A percentile compares a stretch with the other conserved stretches of the same genome.
Conservation (phyloP, 352 stramenopile genomes). For the Pythium utonaiense region DNA sequence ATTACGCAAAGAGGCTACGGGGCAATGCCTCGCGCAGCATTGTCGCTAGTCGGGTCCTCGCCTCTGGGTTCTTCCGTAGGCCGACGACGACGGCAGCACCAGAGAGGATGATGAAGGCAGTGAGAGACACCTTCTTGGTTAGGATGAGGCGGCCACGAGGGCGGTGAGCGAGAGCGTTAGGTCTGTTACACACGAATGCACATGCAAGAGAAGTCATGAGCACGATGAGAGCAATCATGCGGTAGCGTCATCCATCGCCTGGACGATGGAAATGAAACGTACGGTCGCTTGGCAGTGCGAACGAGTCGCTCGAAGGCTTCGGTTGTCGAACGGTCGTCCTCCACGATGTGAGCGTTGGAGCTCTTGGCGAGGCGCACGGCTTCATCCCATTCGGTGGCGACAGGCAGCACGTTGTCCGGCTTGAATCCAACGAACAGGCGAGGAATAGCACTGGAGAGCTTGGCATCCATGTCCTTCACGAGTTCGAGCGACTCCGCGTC, state of each 20-base stretch:
- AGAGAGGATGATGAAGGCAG: background rate
- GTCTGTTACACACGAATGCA: background rate
- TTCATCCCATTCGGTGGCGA: constrained; percentile 15
- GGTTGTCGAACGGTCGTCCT: constrained; percentile 28
- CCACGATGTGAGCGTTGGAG: constrained; percentile 9
- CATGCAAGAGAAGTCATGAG: background rate
- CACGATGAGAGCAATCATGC: background rate
- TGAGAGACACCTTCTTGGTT: constrained; percentile 1
- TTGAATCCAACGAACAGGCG: constrained; percentile 62
- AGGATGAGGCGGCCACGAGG: background rate
- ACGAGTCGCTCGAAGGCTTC: constrained; percentile 33
- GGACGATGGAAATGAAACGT: constrained; percentile 9
- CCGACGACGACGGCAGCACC: constrained; percentile 1
- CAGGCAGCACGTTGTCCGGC: constrained; percentile 2
- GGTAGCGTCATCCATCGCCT: background rate
- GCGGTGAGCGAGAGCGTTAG: constrained; percentile 9
- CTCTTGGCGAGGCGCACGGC: constrained; percentile 3
- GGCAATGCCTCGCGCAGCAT: constrained; percentile 12
- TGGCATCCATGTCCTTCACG: constrained; percentile 53
- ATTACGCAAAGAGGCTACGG: constrained; percentile 14
- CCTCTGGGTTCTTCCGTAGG: constrained; percentile 12
- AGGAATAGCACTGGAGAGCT: constrained; percentile 48
- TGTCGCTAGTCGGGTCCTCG: background rate
- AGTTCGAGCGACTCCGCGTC: constrained; percentile 39
- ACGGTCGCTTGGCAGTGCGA: constrained; percentile 22